phyloP scores from a whole-genome alignment of 306 rosid species.

The Cucurbita ficifolia region DNA sequence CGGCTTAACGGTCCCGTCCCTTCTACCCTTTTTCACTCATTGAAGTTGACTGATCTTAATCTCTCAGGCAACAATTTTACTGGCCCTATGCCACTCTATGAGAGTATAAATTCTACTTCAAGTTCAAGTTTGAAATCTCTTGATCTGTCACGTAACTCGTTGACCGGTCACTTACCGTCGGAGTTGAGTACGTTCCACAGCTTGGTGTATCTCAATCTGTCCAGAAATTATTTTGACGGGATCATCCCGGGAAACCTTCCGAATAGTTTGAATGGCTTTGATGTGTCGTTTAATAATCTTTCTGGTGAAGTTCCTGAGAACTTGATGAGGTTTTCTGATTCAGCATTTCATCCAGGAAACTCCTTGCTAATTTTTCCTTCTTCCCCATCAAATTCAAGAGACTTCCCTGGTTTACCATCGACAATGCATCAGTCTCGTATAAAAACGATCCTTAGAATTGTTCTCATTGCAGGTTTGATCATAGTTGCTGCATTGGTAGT shows the following conservation, averaged over 20 bases:
- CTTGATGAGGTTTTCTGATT: slow-evolving; percentile 46
- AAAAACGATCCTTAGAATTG: slow-evolving; percentile 35
- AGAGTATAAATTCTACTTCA: slow-evolving; percentile 10
- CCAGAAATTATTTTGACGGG: slow-evolving; percentile 46
- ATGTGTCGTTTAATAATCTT: slow-evolving; percentile 58
- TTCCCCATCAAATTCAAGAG: slow-evolving; percentile 22
- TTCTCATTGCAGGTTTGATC: slow-evolving; percentile 41
- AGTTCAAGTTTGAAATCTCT: slow-evolving; percentile 28
- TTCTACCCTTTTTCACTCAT: slow-evolving; percentile 37
- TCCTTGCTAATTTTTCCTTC: slow-evolving; percentile 35
- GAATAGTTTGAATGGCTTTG: slow-evolving; percentile 31
- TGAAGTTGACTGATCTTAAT: slow-evolving; percentile 43
- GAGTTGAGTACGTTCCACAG: slow-evolving; percentile 32
- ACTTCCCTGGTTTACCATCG: slow-evolving; percentile 14
- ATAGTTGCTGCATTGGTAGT: slow-evolving; percentile 30
- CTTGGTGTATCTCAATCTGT: slow-evolving; percentile 43
- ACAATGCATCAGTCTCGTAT: slow-evolving; percentile 18
- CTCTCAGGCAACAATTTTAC: slow-evolving; percentile 49
- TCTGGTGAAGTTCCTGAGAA: slow-evolving; percentile 48
- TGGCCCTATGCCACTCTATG: slow-evolving; percentile 36
- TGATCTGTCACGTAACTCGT: slow-evolving; percentile 61
- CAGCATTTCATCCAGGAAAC: slow-evolving; percentile 75
- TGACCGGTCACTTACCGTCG: slow-evolving; percentile 43
- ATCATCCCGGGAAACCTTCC: slow-evolving; percentile 51
- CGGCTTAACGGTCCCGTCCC: slow-evolving; percentile 44